Evolutionary conservation across 306 rosid species (phyloP), one percentile per base, ranked within the genome.

Genomic region (Albizia julibrissin): DNA sequence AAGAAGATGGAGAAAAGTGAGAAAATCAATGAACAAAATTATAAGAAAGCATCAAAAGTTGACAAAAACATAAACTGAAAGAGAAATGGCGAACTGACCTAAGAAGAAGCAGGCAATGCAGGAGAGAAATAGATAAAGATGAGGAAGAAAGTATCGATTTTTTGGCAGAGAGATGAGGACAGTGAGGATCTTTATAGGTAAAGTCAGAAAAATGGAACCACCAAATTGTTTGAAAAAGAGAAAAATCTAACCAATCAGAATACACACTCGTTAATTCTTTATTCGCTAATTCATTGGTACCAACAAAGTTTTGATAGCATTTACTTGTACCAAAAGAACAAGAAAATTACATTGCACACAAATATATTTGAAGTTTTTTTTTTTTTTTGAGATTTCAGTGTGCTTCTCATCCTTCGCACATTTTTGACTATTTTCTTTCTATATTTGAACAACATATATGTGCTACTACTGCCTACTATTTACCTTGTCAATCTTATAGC

Each of bases 111-210:
- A 47, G 19, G 19, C 52, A 14, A 47, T 5, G 52, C 52, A 47
- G 14, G 52, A 47, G 52, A 47, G 52, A 47, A 10, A 37, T 37
- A 6, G 40, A 37, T 37, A 37, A 37, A 37, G 40, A 37, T 12
- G 16, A 13, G 24, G 7, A 65, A 81, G 29, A 78, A 78, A 52
- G 44, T 6, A 67, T 14, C 14, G n/a, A 24, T 8, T 50, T 50
- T 6, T 37, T 47, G 29, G 47, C 54, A 14, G 18, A 27, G 61
- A 43, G 52, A 81, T 34, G 75, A 22, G 26, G 75, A 82, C 79
- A 64, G 16, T 0, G 39, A 70, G 10, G 61, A 52, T 75, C 74
- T 83, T 52, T 83, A 70, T 72, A n/a, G 47, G 75, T 4, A 26
- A 43, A 40, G 21, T 22, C 11, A 5, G 13, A 12, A 43, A 21